Conservation (phyloP, 306 rosid genomes). For the Neltuma alba region DNA sequence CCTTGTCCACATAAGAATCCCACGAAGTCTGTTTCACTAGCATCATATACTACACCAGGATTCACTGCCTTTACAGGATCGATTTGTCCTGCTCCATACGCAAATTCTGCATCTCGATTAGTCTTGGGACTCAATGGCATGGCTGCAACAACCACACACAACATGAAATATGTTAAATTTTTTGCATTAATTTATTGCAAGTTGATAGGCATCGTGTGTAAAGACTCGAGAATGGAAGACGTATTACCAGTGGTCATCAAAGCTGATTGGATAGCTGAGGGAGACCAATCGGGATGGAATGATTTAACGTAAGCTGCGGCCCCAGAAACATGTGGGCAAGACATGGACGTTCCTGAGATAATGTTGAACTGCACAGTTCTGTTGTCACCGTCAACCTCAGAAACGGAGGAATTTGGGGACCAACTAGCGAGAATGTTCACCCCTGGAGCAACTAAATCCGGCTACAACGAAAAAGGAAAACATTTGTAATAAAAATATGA, state of each 20-base stretch:
- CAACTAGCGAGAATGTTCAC: constrained; percentile 46
- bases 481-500: neutral
- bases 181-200: neutral
- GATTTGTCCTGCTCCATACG: constrained; percentile 56
- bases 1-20: constrained; percentile 54
- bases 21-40: constrained; percentile 32
- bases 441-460: constrained; percentile 46
- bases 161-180: neutral
- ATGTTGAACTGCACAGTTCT: constrained; percentile 28
- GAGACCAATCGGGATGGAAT: constrained; percentile 39
- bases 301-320: constrained; percentile 27
- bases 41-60: constrained; percentile 61
- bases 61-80: constrained; percentile 40
- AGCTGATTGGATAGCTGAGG: constrained; percentile 35
- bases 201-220: neutral
- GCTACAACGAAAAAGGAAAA: constrained; percentile 28
- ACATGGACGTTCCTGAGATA: constrained; percentile 44
- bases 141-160: constrained; percentile 37
- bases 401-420: constrained; percentile 23
- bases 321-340: constrained; percentile 35
- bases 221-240: neutral
- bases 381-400: neutral
- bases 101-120: constrained; percentile 41
- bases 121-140: constrained; percentile 25
- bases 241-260: constrained; percentile 38